phyloP scores from a whole-genome alignment of 805 yeast species.

The Lachancea nothofagi region DNA sequence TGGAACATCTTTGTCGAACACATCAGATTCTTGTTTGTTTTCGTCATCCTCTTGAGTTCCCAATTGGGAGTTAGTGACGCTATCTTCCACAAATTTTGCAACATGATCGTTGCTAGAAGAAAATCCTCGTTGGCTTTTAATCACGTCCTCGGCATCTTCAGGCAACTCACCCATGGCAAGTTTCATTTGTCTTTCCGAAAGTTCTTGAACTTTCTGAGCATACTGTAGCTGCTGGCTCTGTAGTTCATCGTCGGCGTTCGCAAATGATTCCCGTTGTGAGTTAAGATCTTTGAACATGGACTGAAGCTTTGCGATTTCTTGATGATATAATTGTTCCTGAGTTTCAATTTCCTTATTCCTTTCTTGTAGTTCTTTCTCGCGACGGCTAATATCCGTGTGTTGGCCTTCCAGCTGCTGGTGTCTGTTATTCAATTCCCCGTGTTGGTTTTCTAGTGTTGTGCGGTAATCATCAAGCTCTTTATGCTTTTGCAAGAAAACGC shows the following conservation, averaged over 20 bases:
- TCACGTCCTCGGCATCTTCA: slow-evolving; percentile 23
- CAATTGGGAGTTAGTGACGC: slow-evolving; percentile 27
- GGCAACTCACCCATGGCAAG: slow-evolving; percentile 32
- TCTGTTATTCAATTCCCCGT: slow-evolving; percentile 30
- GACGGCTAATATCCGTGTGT: slow-evolving; percentile 33
- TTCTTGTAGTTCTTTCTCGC: slow-evolving; percentile 33
- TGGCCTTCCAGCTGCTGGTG: slow-evolving; percentile 33
- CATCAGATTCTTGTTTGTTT: slow-evolving; percentile 27
- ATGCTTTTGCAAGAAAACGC: slow-evolving; percentile 25
- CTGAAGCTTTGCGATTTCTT: slow-evolving; percentile 35
- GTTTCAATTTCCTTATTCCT: slow-evolving; percentile 34
- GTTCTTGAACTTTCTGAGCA: slow-evolving; percentile 36
- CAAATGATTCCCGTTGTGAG: slow-evolving; percentile 35
- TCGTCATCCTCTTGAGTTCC: slow-evolving; percentile 27
- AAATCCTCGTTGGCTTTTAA: background rate
- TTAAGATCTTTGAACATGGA: slow-evolving; percentile 33
- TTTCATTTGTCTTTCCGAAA: slow-evolving; percentile 36
- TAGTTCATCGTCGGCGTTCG: slow-evolving; percentile 37
- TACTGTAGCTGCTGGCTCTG: slow-evolving; percentile 35
- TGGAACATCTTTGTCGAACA: slow-evolving; percentile 30
- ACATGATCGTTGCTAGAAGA: slow-evolving; percentile 10
- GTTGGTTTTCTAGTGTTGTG: slow-evolving; percentile 35
- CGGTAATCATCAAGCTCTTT: slow-evolving; percentile 37
- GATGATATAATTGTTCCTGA: slow-evolving; percentile 34
- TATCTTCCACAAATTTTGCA: slow-evolving; percentile 25